phyloP scores from a whole-genome alignment of 2,329 filamentous ascomycete genomes.

The Amphichorda felina region DNA sequence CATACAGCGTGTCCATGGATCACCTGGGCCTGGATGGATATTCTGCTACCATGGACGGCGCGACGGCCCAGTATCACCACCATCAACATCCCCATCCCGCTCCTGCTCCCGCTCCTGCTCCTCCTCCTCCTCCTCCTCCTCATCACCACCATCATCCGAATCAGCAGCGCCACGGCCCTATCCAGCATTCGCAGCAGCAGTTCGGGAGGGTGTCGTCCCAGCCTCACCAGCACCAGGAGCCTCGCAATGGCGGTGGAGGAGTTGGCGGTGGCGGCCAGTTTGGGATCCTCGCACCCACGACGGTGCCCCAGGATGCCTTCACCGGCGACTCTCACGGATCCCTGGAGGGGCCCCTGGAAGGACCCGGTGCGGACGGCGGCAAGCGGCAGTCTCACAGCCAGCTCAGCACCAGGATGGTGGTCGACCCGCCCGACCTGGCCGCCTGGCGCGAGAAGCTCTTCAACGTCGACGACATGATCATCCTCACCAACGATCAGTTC shows the following conservation, averaged over 20 bases:
- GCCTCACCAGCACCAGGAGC: slow-evolving; percentile 3
- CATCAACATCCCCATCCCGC: background rate
- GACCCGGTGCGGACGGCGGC: background rate
- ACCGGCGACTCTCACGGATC: slow-evolving; percentile 2
- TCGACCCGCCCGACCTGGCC: slow-evolving; percentile 55
- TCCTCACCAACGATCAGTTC: slow-evolving; percentile 66
- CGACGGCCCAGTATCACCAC: background rate
- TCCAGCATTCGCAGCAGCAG: slow-evolving; percentile 7
- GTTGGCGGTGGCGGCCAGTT: slow-evolving; percentile 25
- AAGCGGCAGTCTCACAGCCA: slow-evolving; percentile 17
- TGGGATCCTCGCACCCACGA: slow-evolving; percentile 28
- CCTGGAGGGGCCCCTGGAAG: background rate
- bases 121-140: background rate
- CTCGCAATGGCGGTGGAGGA: too few relatives aligned
- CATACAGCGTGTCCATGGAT: slow-evolving; percentile 5
- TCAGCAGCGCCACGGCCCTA: slow-evolving; percentile 10
- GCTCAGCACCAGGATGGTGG: slow-evolving; percentile 42
- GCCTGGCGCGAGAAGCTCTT: slow-evolving; percentile 64
- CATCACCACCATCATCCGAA: background rate
- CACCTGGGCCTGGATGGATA: slow-evolving; percentile 1
- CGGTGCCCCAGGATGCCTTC: slow-evolving; percentile 11
- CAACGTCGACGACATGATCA: slow-evolving; percentile 61
- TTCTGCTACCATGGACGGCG: background rate
- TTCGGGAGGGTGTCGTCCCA: background rate
- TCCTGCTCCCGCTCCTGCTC: slow-evolving; percentile 1